These are phyloP conservation scores for Ophiostoma ips DNA, from an alignment of 2,329 filamentous ascomycete species.

Conservation along the genomic window DNA sequence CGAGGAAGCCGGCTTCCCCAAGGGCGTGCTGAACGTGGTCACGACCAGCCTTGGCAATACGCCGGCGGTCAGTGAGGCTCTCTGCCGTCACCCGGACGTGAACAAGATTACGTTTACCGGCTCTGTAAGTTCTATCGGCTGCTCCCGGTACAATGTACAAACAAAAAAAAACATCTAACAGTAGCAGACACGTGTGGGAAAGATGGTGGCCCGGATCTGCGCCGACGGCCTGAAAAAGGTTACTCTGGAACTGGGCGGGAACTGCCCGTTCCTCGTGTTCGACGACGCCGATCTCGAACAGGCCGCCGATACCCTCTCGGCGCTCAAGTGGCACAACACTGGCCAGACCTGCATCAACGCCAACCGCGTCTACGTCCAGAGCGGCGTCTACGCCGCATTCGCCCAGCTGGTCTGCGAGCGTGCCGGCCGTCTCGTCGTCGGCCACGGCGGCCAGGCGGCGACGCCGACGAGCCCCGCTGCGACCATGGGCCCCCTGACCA, in stretches of 20 bases:
- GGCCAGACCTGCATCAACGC: slow-evolving; percentile 67
- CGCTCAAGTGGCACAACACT: slow-evolving; percentile 34
- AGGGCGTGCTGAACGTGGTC: slow-evolving; percentile 77
- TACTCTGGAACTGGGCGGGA: slow-evolving; percentile 57
- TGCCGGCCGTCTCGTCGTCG: slow-evolving; percentile 11
- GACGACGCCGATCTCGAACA: slow-evolving; percentile 52
- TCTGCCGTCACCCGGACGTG: slow-evolving; percentile 23
- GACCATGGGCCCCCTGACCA: slow-evolving; percentile 24
- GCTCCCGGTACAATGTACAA: too few relatives aligned
- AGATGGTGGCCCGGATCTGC: too few relatives aligned
- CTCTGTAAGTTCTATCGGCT: slow-evolving; percentile 20
- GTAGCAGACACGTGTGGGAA: too few relatives aligned
- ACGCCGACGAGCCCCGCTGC: slow-evolving; percentile 12
- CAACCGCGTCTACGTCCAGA: slow-evolving; percentile 54
- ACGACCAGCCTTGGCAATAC: slow-evolving; percentile 44
- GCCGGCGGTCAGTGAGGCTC: slow-evolving; percentile 23
- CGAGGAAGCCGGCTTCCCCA: slow-evolving; percentile 40
- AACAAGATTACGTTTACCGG: slow-evolving; percentile 64
- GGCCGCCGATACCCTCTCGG: slow-evolving; percentile 26
- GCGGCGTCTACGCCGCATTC: slow-evolving; percentile 43
- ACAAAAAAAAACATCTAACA: too few relatives aligned
- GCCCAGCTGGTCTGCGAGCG: slow-evolving; percentile 34
- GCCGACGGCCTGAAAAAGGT: slow-evolving; percentile 55
- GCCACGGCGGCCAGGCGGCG: slow-evolving; percentile 11
- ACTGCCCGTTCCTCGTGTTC: slow-evolving; percentile 51